phyloP scores from a whole-genome alignment of 164 flowering plant species.

The Taxillus chinensis region DNA sequence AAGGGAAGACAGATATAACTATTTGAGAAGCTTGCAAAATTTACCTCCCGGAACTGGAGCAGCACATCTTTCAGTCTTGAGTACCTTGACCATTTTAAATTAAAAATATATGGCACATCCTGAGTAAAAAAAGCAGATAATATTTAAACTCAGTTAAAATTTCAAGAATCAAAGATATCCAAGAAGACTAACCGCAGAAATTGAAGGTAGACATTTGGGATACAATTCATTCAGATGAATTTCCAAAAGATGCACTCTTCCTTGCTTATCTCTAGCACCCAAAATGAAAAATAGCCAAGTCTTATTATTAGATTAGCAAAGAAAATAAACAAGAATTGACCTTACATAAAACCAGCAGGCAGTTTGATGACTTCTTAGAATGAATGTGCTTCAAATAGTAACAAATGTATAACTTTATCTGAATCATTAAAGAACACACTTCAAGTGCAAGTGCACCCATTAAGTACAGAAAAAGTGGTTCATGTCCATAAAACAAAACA shows the following conservation, averaged over 20 bases:
- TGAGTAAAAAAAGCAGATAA: constrained; percentile 17
- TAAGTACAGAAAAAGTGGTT: no score
- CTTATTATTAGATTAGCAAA: not conserved
- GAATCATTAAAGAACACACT: no score
- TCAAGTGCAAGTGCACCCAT: no score
- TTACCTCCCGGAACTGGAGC: constrained; percentile 37
- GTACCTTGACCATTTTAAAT: constrained; percentile 42
- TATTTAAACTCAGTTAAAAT: not conserved
- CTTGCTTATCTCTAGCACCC: constrained; percentile 42
- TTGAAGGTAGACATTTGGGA: constrained; percentile 50
- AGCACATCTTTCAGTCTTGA: constrained; percentile 43
- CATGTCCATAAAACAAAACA: no score
- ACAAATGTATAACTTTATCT: no score
- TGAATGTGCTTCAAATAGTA: no score
- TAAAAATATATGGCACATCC: constrained; percentile 64
- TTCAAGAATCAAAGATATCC: constrained; percentile 1
- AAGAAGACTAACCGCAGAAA: constrained; percentile 47
- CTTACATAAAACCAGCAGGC: not conserved
- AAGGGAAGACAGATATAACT: not conserved
- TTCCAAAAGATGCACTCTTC: constrained; percentile 44
- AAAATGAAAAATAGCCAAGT: not conserved
- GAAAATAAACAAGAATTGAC: not conserved
- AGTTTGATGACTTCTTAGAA: not conserved
- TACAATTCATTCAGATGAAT: constrained; percentile 41
- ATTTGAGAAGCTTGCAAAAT: constrained; percentile 5